A percentile compares a stretch with the other conserved stretches of the same genome.
phyloP scores from a whole-genome alignment of 2,329 filamentous ascomycete species.

The Chrysoporthe cubensis region DNA sequence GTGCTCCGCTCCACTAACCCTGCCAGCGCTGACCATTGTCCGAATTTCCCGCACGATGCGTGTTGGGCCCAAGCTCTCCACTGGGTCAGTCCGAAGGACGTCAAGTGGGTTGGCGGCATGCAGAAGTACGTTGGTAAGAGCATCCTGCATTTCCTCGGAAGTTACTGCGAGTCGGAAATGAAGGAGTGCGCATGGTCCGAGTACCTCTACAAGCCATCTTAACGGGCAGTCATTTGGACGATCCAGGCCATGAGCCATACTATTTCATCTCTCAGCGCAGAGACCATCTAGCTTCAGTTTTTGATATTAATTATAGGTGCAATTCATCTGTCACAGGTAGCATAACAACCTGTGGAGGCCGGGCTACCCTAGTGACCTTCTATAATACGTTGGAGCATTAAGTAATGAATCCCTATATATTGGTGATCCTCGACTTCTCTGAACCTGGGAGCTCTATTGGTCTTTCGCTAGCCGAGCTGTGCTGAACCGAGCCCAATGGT shows the following conservation, averaged over 20 bases:
- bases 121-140: slow-evolving; percentile 10
- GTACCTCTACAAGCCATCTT: slow-evolving; percentile 12
- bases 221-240: neutral
- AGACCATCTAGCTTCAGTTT: no score
- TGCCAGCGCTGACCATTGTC: slow-evolving; percentile 14
- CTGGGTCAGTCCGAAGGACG: slow-evolving; percentile 4
- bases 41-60: slow-evolving; percentile 15
- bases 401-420: no score
- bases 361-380: no score
- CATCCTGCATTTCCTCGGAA: slow-evolving; percentile 2
- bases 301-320: no score
- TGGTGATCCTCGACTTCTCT: neutral
- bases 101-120: neutral
- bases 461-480: neutral
- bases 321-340: no score
- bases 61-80: slow-evolving; percentile 24
- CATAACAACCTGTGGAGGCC: no score
- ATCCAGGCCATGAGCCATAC: no score
- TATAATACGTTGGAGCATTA: no score
- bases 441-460: neutral
- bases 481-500: neutral
- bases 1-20: slow-evolving; percentile 21
- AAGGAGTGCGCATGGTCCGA: slow-evolving; percentile 21
- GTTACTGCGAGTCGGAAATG: slow-evolving; percentile 22
- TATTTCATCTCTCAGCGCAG: no score